Percentiles rank a stretch among this genome's conserved stretches.
These are phyloP conservation scores for Solanum rostratum DNA, from an alignment of 257 asterid genomes.

Conservation along the genomic window DNA sequence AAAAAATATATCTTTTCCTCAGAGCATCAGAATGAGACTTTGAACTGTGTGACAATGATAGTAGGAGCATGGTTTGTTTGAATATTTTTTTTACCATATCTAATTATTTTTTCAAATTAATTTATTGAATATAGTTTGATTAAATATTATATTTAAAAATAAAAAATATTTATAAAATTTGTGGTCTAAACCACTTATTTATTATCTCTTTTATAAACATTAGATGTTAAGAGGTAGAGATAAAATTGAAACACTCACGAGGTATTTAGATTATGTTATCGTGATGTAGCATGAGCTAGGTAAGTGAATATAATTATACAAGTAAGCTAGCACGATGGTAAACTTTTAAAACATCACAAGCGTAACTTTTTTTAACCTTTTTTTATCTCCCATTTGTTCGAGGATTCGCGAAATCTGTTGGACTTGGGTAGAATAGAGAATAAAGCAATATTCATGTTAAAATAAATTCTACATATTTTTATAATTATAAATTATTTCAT, in stretches of 20 bases:
- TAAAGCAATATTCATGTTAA: background rate
- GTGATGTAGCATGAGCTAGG: fast-evolving
- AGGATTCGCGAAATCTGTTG: no score
- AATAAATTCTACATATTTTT: background rate
- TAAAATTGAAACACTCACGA: no score
- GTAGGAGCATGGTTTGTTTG: background rate
- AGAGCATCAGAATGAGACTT: background rate
- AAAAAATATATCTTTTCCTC: background rate
- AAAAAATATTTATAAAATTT: background rate
- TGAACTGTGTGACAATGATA: background rate
- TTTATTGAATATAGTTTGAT: background rate
- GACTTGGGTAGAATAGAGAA: no score
- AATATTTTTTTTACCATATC: background rate
- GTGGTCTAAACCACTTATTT: fast-evolving
- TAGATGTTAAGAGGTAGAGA: background rate
- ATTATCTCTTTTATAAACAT: background rate
- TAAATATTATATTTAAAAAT: no score
- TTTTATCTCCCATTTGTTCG: no score
- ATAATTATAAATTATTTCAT: background rate
- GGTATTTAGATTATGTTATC: background rate
- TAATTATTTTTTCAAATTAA: background rate
- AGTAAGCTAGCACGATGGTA: no score
- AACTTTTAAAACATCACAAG: no score
- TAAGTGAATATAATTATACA: background rate
- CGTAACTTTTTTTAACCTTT: no score